These are phyloP conservation scores for Cryphonectria japonica DNA, from an alignment of 2,329 filamentous ascomycete genomes.

Conservation along the genomic window DNA sequence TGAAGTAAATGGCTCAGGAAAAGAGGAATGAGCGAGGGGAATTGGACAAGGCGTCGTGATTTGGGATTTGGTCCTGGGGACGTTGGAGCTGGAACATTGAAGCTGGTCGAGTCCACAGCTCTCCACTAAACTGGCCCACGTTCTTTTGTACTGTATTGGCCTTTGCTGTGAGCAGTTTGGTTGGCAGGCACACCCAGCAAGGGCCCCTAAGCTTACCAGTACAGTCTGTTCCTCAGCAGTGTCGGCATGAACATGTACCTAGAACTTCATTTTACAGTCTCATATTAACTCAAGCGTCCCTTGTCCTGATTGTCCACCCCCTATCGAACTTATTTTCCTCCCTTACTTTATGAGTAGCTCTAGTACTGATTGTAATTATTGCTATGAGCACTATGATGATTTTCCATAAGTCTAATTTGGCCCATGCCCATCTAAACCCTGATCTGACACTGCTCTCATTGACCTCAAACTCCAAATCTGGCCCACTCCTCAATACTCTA, in stretches of 20 bases:
- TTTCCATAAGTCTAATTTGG: not conserved
- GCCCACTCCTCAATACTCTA: conserved; percentile 6
- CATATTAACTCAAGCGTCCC: not conserved
- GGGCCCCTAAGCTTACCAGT: not conserved
- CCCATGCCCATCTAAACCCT: not conserved
- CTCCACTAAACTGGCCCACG: conserved; percentile 23
- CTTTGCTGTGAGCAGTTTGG: not conserved
- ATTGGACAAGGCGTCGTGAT: conserved; percentile 12
- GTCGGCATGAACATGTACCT: not conserved
- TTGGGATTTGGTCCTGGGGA: not conserved
- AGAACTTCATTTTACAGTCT: not conserved
- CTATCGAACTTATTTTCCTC: not conserved
- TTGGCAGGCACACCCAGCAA: not conserved
- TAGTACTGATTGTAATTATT: not conserved
- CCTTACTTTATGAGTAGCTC: not conserved
- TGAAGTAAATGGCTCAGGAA: conserved; percentile 25
- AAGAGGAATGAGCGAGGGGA: conserved; percentile 12
- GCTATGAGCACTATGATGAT: no score
- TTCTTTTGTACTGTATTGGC: not conserved
- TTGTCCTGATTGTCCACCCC: not conserved
- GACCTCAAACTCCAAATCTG: not conserved
- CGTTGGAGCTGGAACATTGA: conserved; percentile 16
- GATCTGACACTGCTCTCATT: not conserved
- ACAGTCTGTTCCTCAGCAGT: not conserved
- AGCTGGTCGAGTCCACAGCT: conserved; percentile 16